Base-by-base conservation (phyloP, 1,139 yeast genomes). In the Debaryomyces psychrophilus region DNA sequence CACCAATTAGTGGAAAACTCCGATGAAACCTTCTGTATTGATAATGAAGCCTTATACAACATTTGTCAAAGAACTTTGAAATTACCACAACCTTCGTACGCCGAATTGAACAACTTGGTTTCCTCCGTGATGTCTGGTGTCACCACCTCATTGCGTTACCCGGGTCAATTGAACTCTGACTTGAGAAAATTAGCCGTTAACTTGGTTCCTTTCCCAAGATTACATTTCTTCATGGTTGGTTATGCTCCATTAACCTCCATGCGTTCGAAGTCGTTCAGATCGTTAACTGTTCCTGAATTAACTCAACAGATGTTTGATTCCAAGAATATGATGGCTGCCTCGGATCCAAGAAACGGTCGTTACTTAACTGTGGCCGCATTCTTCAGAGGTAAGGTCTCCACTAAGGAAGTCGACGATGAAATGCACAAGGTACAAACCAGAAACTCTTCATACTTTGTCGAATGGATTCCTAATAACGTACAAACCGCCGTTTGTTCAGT, bases 391-490 rank as follows among this genome's bases (percentile, higher is more conserved):
- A 87, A 88, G 61, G 96, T 87, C 44, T 86, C 95, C 9, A 87
- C 87, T 48, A 87, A 88, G 71, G 97, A 90, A 71, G 96, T 90
- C 53, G 97, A 90, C 66, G 97, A 90, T 64, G 96, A 89, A 69
- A 88, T 90, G 92, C 82, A 76, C 68, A 83, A 83, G 65, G 88
- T 87, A 50, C 95, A 90, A 73, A 82, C 87, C 50, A 85, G 87
- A 69, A 86, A 89, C 69, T 77, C 90, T 18, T 81, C 85, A 48
- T 83, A 85, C 67, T 89, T 89, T 62, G 97, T 90, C 49, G 97
- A 90, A 69, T 90, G 97, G 97, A 90, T 90, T 71, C 97, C 97
- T 64, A 90, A 90, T 71, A 90, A 90, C 66, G 96, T 90, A 54
- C 97, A 90, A 75, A 87, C 96, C 34, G 93, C 96, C 48, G 90